These are phyloP conservation scores for Starmerella powellii DNA, from an alignment of 805 yeast species.

Conservation along the genomic window DNA sequence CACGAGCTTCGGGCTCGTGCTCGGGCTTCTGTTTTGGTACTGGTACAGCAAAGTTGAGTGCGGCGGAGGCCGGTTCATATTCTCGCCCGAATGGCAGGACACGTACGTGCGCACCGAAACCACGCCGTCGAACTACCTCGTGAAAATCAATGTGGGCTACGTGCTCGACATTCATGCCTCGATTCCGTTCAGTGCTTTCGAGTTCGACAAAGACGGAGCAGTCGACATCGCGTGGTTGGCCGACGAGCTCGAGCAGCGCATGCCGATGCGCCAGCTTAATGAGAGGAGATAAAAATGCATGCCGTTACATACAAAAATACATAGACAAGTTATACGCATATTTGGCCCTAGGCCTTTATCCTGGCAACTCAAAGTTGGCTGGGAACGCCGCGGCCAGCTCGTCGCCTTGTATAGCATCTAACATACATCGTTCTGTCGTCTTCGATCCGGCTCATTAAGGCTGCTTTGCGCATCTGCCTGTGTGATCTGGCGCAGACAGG, in stretches of 20 bases:
- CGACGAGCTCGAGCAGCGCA: slow-evolving; percentile 11
- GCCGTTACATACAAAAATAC: not conserved
- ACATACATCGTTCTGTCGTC: no score
- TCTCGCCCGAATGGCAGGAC: slow-evolving; percentile 20
- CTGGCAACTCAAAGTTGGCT: no score
- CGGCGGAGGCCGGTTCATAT: slow-evolving; percentile 17
- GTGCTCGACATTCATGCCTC: slow-evolving; percentile 7
- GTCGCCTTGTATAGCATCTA: no score
- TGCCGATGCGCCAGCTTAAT: slow-evolving; percentile 2
- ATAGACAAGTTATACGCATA: not conserved
- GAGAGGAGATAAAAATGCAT: not conserved
- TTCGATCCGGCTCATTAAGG: no score
- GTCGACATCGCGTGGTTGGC: slow-evolving; percentile 17
- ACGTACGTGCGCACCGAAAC: slow-evolving; percentile 7
- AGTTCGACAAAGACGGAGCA: slow-evolving; percentile 6
- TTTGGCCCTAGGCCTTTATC: no score
- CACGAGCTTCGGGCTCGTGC: slow-evolving; percentile 8
- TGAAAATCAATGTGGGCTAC: slow-evolving; percentile 14
- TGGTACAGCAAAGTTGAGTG: slow-evolving; percentile 18
- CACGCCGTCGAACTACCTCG: slow-evolving; percentile 15
- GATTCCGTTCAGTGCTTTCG: slow-evolving; percentile 13
- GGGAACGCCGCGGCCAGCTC: no score
- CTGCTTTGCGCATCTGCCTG: no score
- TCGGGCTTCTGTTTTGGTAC: slow-evolving; percentile 6
- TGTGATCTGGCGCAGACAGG: no score